These are phyloP conservation scores for Phaffomyces antillensis DNA, from an alignment of 805 yeast genomes.

Conservation along the genomic window DNA sequence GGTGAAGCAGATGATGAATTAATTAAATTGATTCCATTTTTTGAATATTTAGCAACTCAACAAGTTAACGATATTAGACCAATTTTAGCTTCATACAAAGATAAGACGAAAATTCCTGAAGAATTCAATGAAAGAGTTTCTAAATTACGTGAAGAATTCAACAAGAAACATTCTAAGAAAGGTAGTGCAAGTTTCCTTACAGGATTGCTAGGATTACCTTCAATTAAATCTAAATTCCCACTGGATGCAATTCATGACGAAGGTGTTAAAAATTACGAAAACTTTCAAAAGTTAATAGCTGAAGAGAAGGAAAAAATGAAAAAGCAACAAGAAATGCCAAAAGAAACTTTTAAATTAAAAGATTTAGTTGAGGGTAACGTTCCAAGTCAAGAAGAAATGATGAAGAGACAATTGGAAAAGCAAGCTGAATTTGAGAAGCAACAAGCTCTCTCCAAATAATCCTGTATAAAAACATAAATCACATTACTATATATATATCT, in stretches of 20 bases:
- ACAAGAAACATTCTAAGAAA: slow-evolving; percentile 41
- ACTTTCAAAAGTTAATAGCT: slow-evolving; percentile 72
- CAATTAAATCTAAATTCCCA: slow-evolving; percentile 47
- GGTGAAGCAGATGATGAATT: slow-evolving; percentile 80
- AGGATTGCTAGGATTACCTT: slow-evolving; percentile 57
- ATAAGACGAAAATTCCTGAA: slow-evolving; percentile 57
- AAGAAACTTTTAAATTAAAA: slow-evolving; percentile 76
- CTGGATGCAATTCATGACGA: slow-evolving; percentile 85
- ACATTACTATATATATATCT: too few relatives aligned
- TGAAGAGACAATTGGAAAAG: slow-evolving; percentile 35
- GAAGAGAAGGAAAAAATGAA: slow-evolving; percentile 65
- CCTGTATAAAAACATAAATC: slow-evolving; percentile 1
- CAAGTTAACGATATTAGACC: slow-evolving; percentile 84
- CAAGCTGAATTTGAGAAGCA: slow-evolving; percentile 30
- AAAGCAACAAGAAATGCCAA: slow-evolving; percentile 71
- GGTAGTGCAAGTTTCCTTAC: slow-evolving; percentile 46
- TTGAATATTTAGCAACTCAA: slow-evolving; percentile 91
- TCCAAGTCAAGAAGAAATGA: slow-evolving; percentile 64
- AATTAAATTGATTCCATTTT: slow-evolving; percentile 78
- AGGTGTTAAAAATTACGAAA: slow-evolving; percentile 83
- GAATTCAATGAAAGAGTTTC: slow-evolving; percentile 79
- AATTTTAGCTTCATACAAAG: slow-evolving; percentile 63
- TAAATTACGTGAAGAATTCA: slow-evolving; percentile 65
- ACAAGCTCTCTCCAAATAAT: slow-evolving; percentile 3
- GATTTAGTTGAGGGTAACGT: slow-evolving; percentile 79